Evolutionary conservation across 2,329 filamentous ascomycete genomes (phyloP).

Genomic region (Apiospora phragmitis): DNA sequence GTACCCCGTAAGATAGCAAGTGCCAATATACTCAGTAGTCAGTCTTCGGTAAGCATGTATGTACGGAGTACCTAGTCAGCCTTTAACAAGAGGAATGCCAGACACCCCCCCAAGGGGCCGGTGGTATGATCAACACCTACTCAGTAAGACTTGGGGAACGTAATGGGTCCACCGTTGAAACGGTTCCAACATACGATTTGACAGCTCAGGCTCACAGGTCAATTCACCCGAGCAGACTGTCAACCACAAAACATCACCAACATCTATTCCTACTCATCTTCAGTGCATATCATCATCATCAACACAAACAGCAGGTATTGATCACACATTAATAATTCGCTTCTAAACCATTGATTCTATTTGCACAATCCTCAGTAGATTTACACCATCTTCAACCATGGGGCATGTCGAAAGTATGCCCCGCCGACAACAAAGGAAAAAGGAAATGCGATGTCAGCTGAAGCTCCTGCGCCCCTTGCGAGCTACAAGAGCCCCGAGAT

Average conservation of each 20-base stretch:
- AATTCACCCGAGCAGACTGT: neutral
- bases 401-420: neutral
- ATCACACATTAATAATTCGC: constrained; percentile 6
- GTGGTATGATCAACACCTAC: neutral
- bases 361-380: constrained; percentile 1
- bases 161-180: neutral
- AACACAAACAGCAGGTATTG: neutral
- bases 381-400: neutral
- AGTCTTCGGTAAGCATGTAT: no score
- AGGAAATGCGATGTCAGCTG: neutral
- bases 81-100: neutral
- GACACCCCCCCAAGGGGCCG: neutral
- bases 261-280: neutral
- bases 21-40: no score
- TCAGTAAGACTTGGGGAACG: neutral
- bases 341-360: constrained; percentile 7
- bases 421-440: neutral
- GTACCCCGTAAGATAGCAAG: neutral
- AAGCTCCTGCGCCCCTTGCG: neutral
- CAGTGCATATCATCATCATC: neutral
- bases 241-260: neutral
- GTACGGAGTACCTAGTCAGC: no score
- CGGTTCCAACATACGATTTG: neutral
- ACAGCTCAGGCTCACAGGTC: neutral
- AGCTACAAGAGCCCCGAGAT: neutral